Percentiles rank a stretch among this genome's conserved stretches.
These are phyloP conservation scores for Rachicladosporium sp. DNA, from an alignment of 2,329 filamentous ascomycete species.

Conservation along the genomic window DNA sequence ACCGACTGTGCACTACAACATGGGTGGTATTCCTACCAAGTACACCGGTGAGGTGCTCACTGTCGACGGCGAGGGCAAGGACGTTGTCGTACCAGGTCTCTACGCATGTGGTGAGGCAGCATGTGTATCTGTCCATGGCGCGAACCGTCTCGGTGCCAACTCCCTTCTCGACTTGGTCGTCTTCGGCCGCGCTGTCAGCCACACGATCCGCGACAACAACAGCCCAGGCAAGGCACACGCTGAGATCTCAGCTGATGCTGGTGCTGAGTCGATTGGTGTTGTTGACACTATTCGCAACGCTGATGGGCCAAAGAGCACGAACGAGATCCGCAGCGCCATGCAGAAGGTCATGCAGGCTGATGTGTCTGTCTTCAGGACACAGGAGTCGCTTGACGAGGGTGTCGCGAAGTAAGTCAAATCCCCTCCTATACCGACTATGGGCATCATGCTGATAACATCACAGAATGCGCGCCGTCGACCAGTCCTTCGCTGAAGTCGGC, in stretches of 20 bases:
- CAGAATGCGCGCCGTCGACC: slow-evolving; percentile 68
- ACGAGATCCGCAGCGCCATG: slow-evolving; percentile 82
- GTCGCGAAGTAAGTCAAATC: slow-evolving; percentile 48
- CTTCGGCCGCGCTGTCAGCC: slow-evolving; percentile 92
- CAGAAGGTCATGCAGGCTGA: slow-evolving; percentile 98
- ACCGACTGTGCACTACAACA: slow-evolving; percentile 98
- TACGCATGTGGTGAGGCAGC: slow-evolving; percentile 96
- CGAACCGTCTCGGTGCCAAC: slow-evolving; percentile 95
- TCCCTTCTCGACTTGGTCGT: slow-evolving; percentile 95
- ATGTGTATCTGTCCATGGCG: slow-evolving; percentile 94
- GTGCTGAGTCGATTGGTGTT: slow-evolving; percentile 72
- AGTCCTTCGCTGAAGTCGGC: slow-evolving; percentile 67
- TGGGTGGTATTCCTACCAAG: slow-evolving; percentile 96
- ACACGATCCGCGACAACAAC: slow-evolving; percentile 93
- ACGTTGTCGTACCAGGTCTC: slow-evolving; percentile 86
- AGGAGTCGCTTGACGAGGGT: slow-evolving; percentile 87
- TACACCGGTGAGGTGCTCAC: slow-evolving; percentile 96
- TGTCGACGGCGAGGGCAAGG: slow-evolving; percentile 71
- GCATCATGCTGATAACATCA: slow-evolving; percentile 8
- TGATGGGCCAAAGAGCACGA: slow-evolving; percentile 73
- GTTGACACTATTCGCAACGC: slow-evolving; percentile 79
- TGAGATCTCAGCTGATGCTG: slow-evolving; percentile 71
- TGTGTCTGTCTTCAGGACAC: slow-evolving; percentile 90
- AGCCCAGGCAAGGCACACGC: slow-evolving; percentile 69
- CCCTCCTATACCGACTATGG: neutral